A percentile compares a stretch with the other conserved stretches of the same genome.
These are phyloP conservation scores for Lyophyllum semitale DNA, from an alignment of 768 basidiomycete species.

Conservation along the genomic window DNA sequence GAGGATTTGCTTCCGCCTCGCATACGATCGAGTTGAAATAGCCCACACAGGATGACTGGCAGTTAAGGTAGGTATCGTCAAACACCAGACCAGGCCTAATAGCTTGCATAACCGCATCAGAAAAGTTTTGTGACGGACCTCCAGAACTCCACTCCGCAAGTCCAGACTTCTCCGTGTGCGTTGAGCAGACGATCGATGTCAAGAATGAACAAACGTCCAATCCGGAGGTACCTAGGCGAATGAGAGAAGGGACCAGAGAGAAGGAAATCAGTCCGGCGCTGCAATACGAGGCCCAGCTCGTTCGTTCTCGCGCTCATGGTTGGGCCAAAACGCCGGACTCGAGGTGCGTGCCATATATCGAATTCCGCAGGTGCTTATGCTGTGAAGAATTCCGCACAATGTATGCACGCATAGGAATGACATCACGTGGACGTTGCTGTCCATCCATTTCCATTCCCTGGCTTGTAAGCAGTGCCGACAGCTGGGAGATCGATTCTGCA, in stretches of 20 bases:
- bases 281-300: background rate
- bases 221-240: background rate
- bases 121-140: background rate
- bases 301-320: background rate
- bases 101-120: background rate
- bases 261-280: background rate
- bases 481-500: background rate
- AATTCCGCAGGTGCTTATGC: background rate
- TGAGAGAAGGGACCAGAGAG: background rate
- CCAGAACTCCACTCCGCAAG: background rate
- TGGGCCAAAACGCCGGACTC: background rate
- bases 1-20: background rate
- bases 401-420: background rate
- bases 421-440: background rate
- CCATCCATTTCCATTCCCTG: background rate
- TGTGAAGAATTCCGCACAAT: background rate
- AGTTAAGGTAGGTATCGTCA: background rate
- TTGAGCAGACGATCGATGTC: background rate
- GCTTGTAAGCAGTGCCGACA: background rate
- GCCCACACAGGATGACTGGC: background rate
- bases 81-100: background rate
- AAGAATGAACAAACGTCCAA: background rate
- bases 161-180: background rate
- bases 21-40: constrained; percentile 1
- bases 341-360: background rate